These are phyloP conservation scores for Leishmania tropica DNA, from an alignment of 208 protist genomes.

Conservation along the genomic window DNA sequence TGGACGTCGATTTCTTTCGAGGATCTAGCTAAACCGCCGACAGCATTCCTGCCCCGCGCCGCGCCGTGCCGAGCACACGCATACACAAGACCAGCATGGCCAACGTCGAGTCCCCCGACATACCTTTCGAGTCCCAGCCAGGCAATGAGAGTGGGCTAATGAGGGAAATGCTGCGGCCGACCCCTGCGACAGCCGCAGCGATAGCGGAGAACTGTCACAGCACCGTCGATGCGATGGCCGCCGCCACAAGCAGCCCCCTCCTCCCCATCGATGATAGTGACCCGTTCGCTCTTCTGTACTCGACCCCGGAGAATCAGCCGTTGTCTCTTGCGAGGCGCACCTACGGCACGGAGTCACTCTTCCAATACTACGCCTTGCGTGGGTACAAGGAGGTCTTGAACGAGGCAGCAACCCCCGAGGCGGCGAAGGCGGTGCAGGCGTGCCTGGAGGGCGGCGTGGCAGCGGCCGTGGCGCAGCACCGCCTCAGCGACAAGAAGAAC, in stretches of 20 bases:
- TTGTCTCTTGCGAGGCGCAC: conserved; percentile 24
- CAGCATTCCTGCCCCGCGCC: background rate
- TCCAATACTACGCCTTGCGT: conserved; percentile 59
- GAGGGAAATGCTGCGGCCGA: background rate
- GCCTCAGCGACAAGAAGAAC: background rate
- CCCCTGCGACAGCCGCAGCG: background rate
- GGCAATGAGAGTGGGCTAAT: background rate
- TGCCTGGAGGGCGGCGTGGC: conserved; percentile 3
- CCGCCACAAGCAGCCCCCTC: conserved; percentile 1
- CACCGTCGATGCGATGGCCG: background rate
- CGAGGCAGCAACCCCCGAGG: conserved; percentile 11
- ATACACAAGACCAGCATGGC: conserved; percentile 10
- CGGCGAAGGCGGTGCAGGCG: conserved; percentile 22
- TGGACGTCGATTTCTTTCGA: background rate
- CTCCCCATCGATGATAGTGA: conserved; percentile 16
- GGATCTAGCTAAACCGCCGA: background rate
- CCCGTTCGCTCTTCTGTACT: conserved; percentile 24
- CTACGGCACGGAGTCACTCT: conserved; percentile 33
- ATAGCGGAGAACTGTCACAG: background rate
- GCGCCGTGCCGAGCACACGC: background rate
- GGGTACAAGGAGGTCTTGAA: conserved; percentile 48
- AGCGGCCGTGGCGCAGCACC: background rate
- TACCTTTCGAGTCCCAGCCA: background rate
- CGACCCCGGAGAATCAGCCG: conserved; percentile 15
- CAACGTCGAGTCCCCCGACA: background rate